Evolutionary conservation across 805 yeast genomes (phyloP).

Genomic region (Yarrowia sp.): DNA sequence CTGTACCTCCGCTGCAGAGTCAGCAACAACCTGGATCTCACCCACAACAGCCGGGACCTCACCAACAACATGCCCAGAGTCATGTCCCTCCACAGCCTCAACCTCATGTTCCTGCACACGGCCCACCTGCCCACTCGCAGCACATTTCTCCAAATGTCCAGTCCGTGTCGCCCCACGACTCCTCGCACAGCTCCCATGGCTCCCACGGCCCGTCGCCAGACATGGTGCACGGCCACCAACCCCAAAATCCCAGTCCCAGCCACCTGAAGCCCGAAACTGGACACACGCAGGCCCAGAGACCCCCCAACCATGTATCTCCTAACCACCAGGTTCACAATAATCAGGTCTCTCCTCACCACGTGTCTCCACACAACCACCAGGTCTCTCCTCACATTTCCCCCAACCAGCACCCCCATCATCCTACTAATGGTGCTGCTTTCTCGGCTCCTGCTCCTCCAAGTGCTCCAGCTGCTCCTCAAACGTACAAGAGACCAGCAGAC

Average conservation of each 20-base stretch:
- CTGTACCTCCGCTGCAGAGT: background rate
- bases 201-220: background rate
- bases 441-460: background rate
- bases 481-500: background rate
- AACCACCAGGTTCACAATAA: background rate
- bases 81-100: background rate
- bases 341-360: background rate
- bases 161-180: background rate
- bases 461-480: background rate
- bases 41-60: too few species aligned
- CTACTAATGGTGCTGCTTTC: background rate
- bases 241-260: background rate
- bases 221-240: background rate
- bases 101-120: background rate
- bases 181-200: background rate
- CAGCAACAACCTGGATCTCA: too few species aligned
- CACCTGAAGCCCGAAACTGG: background rate
- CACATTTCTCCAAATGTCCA: background rate
- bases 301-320: background rate
- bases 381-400: background rate
- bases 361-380: background rate
- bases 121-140: background rate
- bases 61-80: background rate
- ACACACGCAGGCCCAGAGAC: background rate
- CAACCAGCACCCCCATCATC: background rate